Base-by-base conservation (phyloP, 2,329 filamentous ascomycete species). In the Geoglossum cookeanum region DNA sequence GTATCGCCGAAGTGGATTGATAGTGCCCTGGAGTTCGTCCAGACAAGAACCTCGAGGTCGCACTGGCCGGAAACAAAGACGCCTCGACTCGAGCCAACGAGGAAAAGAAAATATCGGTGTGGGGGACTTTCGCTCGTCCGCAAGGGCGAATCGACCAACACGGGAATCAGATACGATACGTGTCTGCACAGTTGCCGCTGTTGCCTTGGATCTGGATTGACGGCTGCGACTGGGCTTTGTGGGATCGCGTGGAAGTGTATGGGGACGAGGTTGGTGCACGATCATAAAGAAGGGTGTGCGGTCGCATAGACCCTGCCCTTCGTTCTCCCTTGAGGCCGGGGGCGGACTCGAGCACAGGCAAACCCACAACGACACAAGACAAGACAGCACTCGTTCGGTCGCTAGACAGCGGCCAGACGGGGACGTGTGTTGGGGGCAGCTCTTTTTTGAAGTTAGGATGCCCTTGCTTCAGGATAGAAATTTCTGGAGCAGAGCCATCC, bases 261-360 rank as follows among this genome's bases (percentile, higher is more conserved):
- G 49, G 49, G 37, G 37, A 53, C 49, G 30, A 53, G 49, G 49
- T 37, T 53, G 49, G 49, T 33, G 49, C 30, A 8, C 5, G 49
- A 53, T 53, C 49, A 53, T 53, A 53, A 53, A 53, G 49, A 53
- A 37, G 32, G 32, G 49, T 37, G 49, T 53, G 49, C 49, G 49
- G 49, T 53, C 49, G 49, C 49, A 53, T 53, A 53, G 49, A 27
- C 49, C 49, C 33, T 33, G n/a, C 29, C 48, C 30, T 7, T 37
- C 9, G 22, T 35, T n/a, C 49, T 9, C 15, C 29, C 49, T 37
- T 37, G 49, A 17, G 15, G 32, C 7, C 30, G 30, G 30, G 49
- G 30, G 30, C 32, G 17, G 9, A 9, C 22, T 6, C 32, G 48
- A 17, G 17, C 17, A 45, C 42, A 45, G 39, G 42, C 42, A 45